A percentile compares a stretch with the other conserved stretches of the same genome.
phyloP scores from a whole-genome alignment of 2,329 filamentous ascomycete species.

The Ophiostoma sp. region DNA sequence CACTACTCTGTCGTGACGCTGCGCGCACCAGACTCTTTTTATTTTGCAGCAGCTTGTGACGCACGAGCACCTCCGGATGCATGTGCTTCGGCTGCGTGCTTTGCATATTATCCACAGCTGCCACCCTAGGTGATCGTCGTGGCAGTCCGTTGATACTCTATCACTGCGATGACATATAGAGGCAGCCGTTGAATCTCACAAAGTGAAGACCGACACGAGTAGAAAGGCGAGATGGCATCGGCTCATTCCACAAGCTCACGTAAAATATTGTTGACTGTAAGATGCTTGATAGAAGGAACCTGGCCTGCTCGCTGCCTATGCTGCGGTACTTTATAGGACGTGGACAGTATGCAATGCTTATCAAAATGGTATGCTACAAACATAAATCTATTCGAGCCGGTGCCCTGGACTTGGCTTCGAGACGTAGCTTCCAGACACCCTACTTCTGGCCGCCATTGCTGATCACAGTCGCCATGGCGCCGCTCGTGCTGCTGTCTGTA shows the following conservation, averaged over 20 bases:
- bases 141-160: not conserved
- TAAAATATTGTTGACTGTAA: no score
- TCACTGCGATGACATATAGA: no score
- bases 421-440: not conserved
- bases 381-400: not conserved
- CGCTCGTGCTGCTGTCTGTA: constrained; percentile 5
- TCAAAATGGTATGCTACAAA: constrained; percentile 1
- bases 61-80: no score
- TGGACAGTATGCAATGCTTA: not conserved
- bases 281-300: no score
- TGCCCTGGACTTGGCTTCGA: no score
- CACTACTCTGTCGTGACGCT: not conserved
- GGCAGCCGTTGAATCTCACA: no score
- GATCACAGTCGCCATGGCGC: not conserved
- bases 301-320: no score
- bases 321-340: not conserved
- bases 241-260: no score
- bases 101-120: no score
- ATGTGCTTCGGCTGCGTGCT: no score
- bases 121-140: not conserved
- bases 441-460: not conserved
- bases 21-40: not conserved
- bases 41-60: not conserved
- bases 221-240: no score
- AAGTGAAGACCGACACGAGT: no score